Evolutionary conservation across 805 yeast genomes (phyloP).

Genomic region (Metschnikowia hibisci): DNA sequence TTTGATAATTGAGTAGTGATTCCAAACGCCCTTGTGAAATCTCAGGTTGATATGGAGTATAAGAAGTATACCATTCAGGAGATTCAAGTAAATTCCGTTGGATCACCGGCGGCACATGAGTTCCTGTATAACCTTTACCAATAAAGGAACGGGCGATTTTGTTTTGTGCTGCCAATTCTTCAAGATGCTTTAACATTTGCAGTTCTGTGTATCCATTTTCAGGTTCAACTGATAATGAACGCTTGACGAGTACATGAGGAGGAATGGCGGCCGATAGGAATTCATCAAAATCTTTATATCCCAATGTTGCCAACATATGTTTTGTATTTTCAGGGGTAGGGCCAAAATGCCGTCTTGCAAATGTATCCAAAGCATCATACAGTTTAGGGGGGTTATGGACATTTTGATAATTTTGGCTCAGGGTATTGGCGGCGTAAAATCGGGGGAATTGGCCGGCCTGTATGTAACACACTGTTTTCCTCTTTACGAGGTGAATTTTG

Average conservation of each 20-base stretch:
- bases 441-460: too few relatives aligned
- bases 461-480: too few relatives aligned
- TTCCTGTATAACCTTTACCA: constrained; percentile 94
- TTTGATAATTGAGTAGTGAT: constrained; percentile 85
- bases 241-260: constrained; percentile 60
- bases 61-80: constrained; percentile 98
- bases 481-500: too few relatives aligned
- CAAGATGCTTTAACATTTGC: constrained; percentile 68
- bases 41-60: constrained; percentile 98
- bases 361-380: constrained; percentile 61
- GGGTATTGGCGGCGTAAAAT: constrained; percentile 42
- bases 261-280: constrained; percentile 79
- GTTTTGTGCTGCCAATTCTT: constrained; percentile 70
- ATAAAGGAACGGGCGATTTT: constrained; percentile 69
- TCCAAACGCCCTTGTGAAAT: constrained; percentile 95
- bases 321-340: constrained; percentile 61
- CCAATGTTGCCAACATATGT: constrained; percentile 63
- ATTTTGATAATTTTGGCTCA: constrained; percentile 47
- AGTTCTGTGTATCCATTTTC: constrained; percentile 73
- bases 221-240: constrained; percentile 68
- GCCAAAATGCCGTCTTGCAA: constrained; percentile 88
- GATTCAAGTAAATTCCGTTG: constrained; percentile 88
- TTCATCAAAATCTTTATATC: constrained; percentile 61
- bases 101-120: constrained; percentile 84
- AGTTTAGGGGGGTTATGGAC: constrained; percentile 41